These are phyloP conservation scores for Elaeis guineensis DNA, from an alignment of 176 grass and related monocot genomes.

Conservation along the genomic window DNA sequence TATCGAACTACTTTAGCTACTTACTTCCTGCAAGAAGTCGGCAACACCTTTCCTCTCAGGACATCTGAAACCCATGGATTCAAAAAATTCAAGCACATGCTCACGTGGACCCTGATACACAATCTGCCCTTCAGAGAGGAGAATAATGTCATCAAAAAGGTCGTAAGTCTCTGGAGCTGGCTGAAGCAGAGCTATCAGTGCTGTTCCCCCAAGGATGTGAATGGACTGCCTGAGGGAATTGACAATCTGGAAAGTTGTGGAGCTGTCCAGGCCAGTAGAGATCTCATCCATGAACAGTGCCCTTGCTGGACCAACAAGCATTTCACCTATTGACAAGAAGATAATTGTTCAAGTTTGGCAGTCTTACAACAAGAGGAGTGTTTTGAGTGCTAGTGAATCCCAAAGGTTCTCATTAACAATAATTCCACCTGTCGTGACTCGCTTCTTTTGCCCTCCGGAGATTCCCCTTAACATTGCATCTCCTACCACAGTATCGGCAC, in stretches of 20 bases:
- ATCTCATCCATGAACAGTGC: conserved; percentile 67
- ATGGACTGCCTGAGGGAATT: conserved; percentile 28
- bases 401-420: too few species aligned
- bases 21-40: conserved; percentile 42
- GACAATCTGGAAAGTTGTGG: conserved; percentile 54
- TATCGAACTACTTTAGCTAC: not conserved
- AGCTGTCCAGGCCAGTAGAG: conserved; percentile 58
- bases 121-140: conserved; percentile 44
- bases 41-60: conserved; percentile 50
- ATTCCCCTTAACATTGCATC: conserved; percentile 39
- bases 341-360: too few species aligned
- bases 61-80: conserved; percentile 41
- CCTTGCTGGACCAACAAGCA: conserved; percentile 44
- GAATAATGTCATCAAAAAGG: conserved; percentile 48
- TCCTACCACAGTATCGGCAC: conserved; percentile 37
- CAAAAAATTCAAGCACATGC: conserved; percentile 43
- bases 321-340: conserved; percentile 31
- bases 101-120: conserved; percentile 48
- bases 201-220: conserved; percentile 42
- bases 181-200: conserved; percentile 44
- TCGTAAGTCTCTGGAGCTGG: conserved; percentile 59
- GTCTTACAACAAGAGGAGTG: too few species aligned
- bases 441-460: conserved; percentile 47
- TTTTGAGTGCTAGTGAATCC: too few species aligned
- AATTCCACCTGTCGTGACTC: conserved; percentile 33